Evolutionary conservation across 1,284 basidiomycete genomes (phyloP).

Genomic region (Neotropicomus parvogracilis): DNA sequence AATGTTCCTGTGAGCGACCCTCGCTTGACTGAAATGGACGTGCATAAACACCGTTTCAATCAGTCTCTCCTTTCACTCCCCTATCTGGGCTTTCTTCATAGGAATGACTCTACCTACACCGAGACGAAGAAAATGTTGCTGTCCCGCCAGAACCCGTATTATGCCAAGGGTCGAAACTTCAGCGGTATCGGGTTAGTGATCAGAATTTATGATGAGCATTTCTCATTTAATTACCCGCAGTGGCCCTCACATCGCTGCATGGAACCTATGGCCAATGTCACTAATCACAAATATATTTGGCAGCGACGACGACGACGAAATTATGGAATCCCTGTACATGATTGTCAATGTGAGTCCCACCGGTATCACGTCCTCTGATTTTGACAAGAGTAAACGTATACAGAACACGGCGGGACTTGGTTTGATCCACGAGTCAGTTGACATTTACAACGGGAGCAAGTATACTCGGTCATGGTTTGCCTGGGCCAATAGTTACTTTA

Average conservation of each 20-base stretch:
- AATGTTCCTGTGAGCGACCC: slow-evolving; percentile 64
- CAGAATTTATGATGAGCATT: not conserved
- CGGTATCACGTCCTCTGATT: not conserved
- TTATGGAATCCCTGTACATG: slow-evolving; percentile 54
- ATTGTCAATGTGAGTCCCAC: slow-evolving; percentile 57
- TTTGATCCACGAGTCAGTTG: slow-evolving; percentile 71
- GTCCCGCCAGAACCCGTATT: slow-evolving; percentile 68
- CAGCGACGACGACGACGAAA: slow-evolving; percentile 67
- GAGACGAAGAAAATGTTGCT: slow-evolving; percentile 60
- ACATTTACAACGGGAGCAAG: slow-evolving; percentile 52
- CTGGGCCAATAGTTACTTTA: slow-evolving; percentile 78
- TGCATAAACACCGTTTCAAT: slow-evolving; percentile 1
- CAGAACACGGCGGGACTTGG: slow-evolving; percentile 73
- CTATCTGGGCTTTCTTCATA: slow-evolving; percentile 72
- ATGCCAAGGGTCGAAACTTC: slow-evolving; percentile 58
- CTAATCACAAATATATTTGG: slow-evolving; percentile 71
- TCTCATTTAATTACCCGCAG: slow-evolving; percentile 35
- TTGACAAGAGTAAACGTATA: slow-evolving; percentile 6
- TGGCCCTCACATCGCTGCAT: slow-evolving; percentile 69
- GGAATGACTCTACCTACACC: slow-evolving; percentile 51
- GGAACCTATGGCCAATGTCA: slow-evolving; percentile 81
- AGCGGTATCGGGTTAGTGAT: slow-evolving; percentile 61
- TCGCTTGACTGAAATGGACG: slow-evolving; percentile 1
- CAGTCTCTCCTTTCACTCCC: slow-evolving; percentile 72
- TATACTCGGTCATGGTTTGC: slow-evolving; percentile 82